These are phyloP conservation scores for Pyrrhoderma lamaoense DNA, from an alignment of 1,284 basidiomycete genomes.

Conservation along the genomic window DNA sequence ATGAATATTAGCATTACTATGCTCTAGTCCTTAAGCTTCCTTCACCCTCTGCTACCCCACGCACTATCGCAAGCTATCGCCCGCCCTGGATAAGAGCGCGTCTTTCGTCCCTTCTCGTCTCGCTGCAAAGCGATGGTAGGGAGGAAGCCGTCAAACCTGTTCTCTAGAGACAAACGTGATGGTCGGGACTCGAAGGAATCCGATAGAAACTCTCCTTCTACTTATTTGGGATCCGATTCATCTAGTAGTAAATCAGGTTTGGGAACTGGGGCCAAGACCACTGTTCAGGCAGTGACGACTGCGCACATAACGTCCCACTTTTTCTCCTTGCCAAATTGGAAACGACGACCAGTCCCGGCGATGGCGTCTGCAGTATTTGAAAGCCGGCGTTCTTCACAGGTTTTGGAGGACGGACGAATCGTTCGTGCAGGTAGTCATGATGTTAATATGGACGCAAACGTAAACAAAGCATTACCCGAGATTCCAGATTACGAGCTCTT, in stretches of 20 bases:
- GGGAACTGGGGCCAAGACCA: conserved; percentile 37
- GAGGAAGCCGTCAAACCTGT: conserved; percentile 13
- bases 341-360: conserved; percentile 36
- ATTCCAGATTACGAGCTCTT: conserved; percentile 36
- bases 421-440: conserved; percentile 19
- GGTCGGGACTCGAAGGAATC: conserved; percentile 3
- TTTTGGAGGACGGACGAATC: conserved; percentile 27
- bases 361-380: conserved; percentile 22
- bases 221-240: conserved; percentile 29
- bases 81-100: too few species aligned
- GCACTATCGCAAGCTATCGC: too few species aligned
- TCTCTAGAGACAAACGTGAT: background rate
- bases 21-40: too few species aligned
- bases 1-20: background rate
- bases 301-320: conserved; percentile 43
- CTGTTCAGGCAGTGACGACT: conserved; percentile 43
- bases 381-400: conserved; percentile 23
- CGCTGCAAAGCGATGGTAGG: conserved; percentile 25
- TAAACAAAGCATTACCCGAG: conserved; percentile 62
- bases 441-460: conserved; percentile 22
- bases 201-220: conserved; percentile 28
- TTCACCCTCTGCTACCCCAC: too few species aligned
- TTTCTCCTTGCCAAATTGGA: conserved; percentile 61
- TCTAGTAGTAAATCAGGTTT: conserved; percentile 23
- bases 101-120: background rate